Conservation (phyloP, 768 basidiomycete genomes). For the Serendipita sp. region DNA sequence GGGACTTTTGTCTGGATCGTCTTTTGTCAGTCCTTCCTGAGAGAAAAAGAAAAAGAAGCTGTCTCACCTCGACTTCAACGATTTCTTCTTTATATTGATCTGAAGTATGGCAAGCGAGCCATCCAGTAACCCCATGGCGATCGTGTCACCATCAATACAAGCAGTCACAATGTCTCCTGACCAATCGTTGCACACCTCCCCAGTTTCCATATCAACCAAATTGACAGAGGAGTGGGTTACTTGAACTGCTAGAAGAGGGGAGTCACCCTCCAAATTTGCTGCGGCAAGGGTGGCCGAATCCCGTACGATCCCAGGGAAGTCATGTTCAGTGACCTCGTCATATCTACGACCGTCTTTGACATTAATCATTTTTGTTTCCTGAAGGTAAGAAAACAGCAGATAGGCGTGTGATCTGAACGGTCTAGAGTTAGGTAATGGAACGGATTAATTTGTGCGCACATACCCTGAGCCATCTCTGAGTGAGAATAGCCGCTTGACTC, state of each 20-base stretch:
- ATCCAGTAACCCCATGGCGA: slow-evolving; percentile 42
- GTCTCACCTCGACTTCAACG: slow-evolving; percentile 18
- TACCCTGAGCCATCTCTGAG: slow-evolving; percentile 2
- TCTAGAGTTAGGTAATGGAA: slow-evolving; percentile 6
- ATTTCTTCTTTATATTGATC: slow-evolving; percentile 22
- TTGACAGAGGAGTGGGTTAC: slow-evolving; percentile 44
- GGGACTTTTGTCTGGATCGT: no score
- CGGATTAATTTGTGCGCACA: background rate
- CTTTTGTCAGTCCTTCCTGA: background rate
- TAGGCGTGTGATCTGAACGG: slow-evolving; percentile 20
- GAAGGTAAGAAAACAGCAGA: slow-evolving; percentile 44
- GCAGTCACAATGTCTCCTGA: slow-evolving; percentile 46
- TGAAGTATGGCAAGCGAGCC: slow-evolving; percentile 38
- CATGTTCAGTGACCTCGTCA: slow-evolving; percentile 26
- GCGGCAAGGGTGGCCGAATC: slow-evolving; percentile 46
- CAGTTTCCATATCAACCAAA: slow-evolving; percentile 34
- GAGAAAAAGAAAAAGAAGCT: no score
- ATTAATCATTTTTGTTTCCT: slow-evolving; percentile 38
- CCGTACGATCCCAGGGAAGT: slow-evolving; percentile 29
- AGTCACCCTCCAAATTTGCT: slow-evolving; percentile 31
- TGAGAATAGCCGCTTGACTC: slow-evolving; percentile 32
- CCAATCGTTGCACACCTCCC: slow-evolving; percentile 12
- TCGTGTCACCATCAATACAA: slow-evolving; percentile 50
- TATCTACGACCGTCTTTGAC: slow-evolving; percentile 24
- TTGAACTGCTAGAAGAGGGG: slow-evolving; percentile 52